These are phyloP conservation scores for Vaccinium corymbosum DNA, from an alignment of 148 eudicot species.

Conservation along the genomic window DNA sequence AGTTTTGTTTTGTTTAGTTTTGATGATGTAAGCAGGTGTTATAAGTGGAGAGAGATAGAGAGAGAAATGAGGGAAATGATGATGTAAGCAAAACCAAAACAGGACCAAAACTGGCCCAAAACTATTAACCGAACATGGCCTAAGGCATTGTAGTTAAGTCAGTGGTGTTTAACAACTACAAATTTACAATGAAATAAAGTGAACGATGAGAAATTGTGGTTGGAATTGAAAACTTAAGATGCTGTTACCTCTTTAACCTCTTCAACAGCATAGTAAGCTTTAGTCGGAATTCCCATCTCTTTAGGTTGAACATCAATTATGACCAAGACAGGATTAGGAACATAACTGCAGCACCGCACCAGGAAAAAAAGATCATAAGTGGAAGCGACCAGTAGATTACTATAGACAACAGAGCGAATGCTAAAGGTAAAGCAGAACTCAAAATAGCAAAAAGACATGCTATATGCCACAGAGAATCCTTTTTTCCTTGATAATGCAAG, in stretches of 20 bases:
- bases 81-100: too few relatives aligned
- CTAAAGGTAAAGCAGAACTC: not conserved
- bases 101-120: too few relatives aligned
- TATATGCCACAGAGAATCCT: not conserved
- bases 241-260: slow-evolving; percentile 91
- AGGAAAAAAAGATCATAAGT: not conserved
- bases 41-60: too few relatives aligned
- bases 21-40: too few relatives aligned
- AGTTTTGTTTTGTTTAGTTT: too few relatives aligned
- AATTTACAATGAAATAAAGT: not conserved
- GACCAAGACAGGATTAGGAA: slow-evolving; percentile 89
- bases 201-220: not conserved
- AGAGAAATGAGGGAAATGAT: too few relatives aligned
- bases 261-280: slow-evolving; percentile 97
- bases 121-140: too few relatives aligned
- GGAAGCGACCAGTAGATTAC: not conserved
- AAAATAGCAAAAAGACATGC: not conserved
- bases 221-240: not conserved
- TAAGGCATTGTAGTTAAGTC: not conserved
- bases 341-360: slow-evolving; percentile 53
- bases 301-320: slow-evolving; percentile 98
- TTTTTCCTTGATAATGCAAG: not conserved
- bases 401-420: not conserved
- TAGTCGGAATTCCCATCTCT: slow-evolving; percentile 95
- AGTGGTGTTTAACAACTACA: not conserved